Evolutionary conservation across 495 filamentous ascomycete genomes (phyloP), one percentile per base, ranked within the genome.

Genomic region (Daldinia grandis): DNA sequence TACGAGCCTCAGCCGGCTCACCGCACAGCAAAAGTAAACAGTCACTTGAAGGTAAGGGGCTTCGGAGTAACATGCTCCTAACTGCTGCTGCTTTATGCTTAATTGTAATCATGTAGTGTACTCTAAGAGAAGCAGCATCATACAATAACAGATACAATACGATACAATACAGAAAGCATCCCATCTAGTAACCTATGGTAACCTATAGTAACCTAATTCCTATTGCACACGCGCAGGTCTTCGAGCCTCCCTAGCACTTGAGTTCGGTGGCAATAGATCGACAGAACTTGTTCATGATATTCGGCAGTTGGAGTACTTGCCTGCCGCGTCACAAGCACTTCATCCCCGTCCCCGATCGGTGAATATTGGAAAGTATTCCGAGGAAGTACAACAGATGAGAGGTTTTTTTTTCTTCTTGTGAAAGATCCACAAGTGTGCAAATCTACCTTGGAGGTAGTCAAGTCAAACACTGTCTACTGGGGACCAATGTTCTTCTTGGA

Each of bases 341-440:
- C 69, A 28, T 44, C 38, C 53, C 51, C 64, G 58, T 58, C 62
- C 53, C 70, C 70, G 70, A 68, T 68, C 70, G 70, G 70, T 65
- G 64, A 68, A 73, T 68, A 73, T 44, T 33, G 42, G 12, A 51
- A 44, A 53, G 56, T 19, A 31, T 50, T 57, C 65, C 64, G 61
- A 35, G 30, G 64, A 64, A 35, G 61, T 56, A 65, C 65, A 58
- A 49, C 61, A 64, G 31, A 28, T 65, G 70, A 64, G 61, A 68
- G 61, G 24, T 64, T 64, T 53, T 53, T 53, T 19, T 21, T 55
- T 17, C n/a, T 68, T 64, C 61, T 55, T 60, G 64, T 60, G 61
- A 15, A 35, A 64, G 69, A 63, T 57, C 59, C 60, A 61, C 60
- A 73, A 54, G 55, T 33, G 33, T 61, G 33, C 21, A 31, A 27